These are phyloP conservation scores for Pseudozyma thailandica DNA, from an alignment of 1,284 basidiomycete genomes.

Conservation along the genomic window DNA sequence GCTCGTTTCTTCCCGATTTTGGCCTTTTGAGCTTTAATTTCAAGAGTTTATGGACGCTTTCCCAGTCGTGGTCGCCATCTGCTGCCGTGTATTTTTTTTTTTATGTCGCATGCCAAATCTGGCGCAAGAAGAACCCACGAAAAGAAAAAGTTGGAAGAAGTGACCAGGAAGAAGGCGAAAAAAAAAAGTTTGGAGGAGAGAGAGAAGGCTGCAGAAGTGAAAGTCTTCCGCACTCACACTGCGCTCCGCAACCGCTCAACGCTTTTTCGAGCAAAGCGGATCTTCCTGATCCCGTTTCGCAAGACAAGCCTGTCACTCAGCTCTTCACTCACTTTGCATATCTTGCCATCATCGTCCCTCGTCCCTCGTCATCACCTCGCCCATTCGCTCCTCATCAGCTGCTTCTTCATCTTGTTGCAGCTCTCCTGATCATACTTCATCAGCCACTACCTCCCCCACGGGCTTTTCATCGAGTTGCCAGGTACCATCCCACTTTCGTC, in stretches of 20 bases:
- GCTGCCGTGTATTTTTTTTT: background rate
- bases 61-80: background rate
- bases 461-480: no score
- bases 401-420: background rate
- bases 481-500: background rate
- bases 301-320: slow-evolving; percentile 14
- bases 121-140: background rate
- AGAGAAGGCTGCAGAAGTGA: slow-evolving; percentile 9
- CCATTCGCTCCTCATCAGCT: background rate
- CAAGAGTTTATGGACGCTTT: background rate
- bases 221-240: slow-evolving; percentile 18
- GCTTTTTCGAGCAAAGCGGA: slow-evolving; percentile 4
- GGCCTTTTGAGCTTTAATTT: background rate
- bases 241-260: slow-evolving; percentile 3
- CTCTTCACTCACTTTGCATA: slow-evolving; percentile 1
- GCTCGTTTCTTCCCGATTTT: background rate
- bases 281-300: background rate
- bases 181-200: slow-evolving; percentile 12
- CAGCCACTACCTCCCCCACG: no score
- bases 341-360: background rate
- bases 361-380: background rate
- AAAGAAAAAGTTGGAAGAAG: slow-evolving; percentile 6
- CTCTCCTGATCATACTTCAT: no score
- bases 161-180: background rate
- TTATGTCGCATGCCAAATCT: background rate